A percentile compares a stretch with the other conserved stretches of the same genome.
These are phyloP conservation scores for Caloboletus firmus DNA, from an alignment of 1,284 basidiomycete species.

Conservation along the genomic window DNA sequence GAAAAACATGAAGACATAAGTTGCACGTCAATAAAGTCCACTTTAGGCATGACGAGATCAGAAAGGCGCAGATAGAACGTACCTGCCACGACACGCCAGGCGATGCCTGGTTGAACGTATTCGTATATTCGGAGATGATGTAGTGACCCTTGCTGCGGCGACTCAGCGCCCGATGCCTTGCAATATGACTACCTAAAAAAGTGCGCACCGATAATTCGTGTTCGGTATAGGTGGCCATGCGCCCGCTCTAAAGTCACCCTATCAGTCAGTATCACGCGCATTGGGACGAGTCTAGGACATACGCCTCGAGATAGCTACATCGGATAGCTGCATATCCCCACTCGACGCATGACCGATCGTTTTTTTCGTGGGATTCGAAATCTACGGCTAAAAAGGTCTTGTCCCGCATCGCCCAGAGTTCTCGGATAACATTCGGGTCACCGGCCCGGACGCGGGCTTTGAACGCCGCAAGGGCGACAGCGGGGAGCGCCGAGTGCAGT, in stretches of 20 bases:
- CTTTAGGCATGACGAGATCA: neutral
- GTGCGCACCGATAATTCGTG: conserved; percentile 69
- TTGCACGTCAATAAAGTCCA: conserved; percentile 11
- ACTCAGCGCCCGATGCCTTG: conserved; percentile 2
- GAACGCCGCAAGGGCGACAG: conserved; percentile 66
- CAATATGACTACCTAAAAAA: neutral
- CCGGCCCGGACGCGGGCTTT: conserved; percentile 69
- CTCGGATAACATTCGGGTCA: conserved; percentile 63
- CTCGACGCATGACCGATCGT: conserved; percentile 66
- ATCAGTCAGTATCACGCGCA: conserved; percentile 8
- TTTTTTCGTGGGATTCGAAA: conserved; percentile 79
- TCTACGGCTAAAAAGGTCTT: conserved; percentile 75
- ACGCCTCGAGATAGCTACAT: conserved; percentile 73
- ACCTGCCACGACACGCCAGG: conserved; percentile 73
- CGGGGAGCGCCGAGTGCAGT: conserved; percentile 69
- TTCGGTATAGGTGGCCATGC: conserved; percentile 82
- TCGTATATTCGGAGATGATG: conserved; percentile 75
- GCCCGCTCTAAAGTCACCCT: conserved; percentile 46
- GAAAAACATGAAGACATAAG: neutral
- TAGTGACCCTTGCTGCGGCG: conserved; percentile 71
- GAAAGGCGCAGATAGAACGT: conserved; percentile 27
- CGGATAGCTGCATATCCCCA: conserved; percentile 81
- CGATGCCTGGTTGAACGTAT: conserved; percentile 62
- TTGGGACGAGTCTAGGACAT: conserved; percentile 35
- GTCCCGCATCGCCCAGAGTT: conserved; percentile 69